phyloP scores from a whole-genome alignment of 2,329 filamentous ascomycete species.

The Aspergillus sp. region DNA sequence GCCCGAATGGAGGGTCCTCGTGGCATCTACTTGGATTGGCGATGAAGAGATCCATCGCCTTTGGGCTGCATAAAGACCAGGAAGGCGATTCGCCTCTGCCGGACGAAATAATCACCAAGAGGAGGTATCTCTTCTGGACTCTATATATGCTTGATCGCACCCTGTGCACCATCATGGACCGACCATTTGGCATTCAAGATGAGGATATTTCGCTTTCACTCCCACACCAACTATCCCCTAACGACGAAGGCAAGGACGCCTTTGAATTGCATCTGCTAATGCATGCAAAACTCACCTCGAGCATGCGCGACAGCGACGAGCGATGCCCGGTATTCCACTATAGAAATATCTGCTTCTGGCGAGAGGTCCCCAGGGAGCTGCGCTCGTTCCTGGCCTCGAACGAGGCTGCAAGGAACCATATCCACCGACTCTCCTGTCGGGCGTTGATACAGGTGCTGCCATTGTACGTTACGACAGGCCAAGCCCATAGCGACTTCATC shows the following conservation, averaged over 20 bases:
- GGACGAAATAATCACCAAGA: conserved; percentile 1
- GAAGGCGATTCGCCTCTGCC: conserved; percentile 2
- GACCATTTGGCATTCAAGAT: conserved; percentile 23
- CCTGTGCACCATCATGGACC: conserved; percentile 20
- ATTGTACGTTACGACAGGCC: background rate
- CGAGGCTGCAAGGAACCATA: background rate
- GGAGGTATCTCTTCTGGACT: conserved; percentile 19
- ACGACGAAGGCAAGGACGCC: background rate
- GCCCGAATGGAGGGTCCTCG: conserved; percentile 26
- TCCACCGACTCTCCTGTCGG: conserved; percentile 4
- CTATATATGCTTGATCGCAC: conserved; percentile 23
- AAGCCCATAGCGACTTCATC: background rate
- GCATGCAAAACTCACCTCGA: conserved; percentile 20
- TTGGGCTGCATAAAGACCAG: conserved; percentile 27
- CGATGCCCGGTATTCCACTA: conserved; percentile 14
- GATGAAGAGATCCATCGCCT: conserved; percentile 29
- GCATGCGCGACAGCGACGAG: conserved; percentile 10
- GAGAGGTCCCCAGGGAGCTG: background rate
- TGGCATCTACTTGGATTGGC: conserved; percentile 34
- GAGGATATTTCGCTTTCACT: conserved; percentile 18
- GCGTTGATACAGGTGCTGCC: background rate
- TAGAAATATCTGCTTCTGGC: conserved; percentile 20
- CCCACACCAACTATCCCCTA: background rate
- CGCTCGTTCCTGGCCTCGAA: background rate
- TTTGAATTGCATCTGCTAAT: conserved; percentile 14